phyloP scores from a whole-genome alignment of 768 basidiomycete genomes.

The Tylopilus plumbeoviolaceoides region DNA sequence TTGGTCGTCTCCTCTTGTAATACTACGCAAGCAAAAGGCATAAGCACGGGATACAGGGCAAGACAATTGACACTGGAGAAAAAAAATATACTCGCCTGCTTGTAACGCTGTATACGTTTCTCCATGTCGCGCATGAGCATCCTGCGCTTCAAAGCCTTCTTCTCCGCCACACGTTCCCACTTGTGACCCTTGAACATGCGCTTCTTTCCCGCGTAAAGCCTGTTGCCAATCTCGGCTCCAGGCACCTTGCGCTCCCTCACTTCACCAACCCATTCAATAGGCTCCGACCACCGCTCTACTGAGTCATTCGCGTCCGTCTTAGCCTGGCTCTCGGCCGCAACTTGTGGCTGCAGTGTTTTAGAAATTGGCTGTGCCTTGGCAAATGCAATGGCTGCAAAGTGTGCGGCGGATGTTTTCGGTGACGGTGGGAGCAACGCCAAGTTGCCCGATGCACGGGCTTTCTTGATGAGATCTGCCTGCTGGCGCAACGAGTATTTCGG shows the following conservation, averaged over 20 bases:
- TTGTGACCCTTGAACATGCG: conserved; percentile 94
- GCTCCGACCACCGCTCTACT: conserved; percentile 18
- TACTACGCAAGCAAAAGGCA: conserved; percentile 10
- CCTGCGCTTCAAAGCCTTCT: conserved; percentile 43
- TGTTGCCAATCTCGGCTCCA: conserved; percentile 54
- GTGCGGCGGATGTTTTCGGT: conserved; percentile 44
- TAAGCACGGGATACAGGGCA: background rate
- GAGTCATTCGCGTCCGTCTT: background rate
- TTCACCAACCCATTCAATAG: conserved; percentile 41
- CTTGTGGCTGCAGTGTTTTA: conserved; percentile 3
- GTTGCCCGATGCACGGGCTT: conserved; percentile 50
- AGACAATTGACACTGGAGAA: background rate
- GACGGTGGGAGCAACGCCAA: conserved; percentile 66
- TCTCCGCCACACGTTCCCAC: conserved; percentile 63
- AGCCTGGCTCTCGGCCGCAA: background rate
- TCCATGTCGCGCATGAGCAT: conserved; percentile 69
- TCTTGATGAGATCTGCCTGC: conserved; percentile 76
- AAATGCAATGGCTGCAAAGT: conserved; percentile 21
- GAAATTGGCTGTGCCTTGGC: conserved; percentile 12
- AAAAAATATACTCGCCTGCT: conserved; percentile 43
- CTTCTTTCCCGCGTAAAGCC: conserved; percentile 72
- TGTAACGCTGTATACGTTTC: conserved; percentile 61
- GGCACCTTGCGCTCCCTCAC: conserved; percentile 36
- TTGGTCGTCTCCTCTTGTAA: conserved; percentile 41
- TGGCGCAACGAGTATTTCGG: conserved; percentile 70